These are phyloP conservation scores for Pichia nakasei DNA, from an alignment of 805 yeast species.

Conservation along the genomic window DNA sequence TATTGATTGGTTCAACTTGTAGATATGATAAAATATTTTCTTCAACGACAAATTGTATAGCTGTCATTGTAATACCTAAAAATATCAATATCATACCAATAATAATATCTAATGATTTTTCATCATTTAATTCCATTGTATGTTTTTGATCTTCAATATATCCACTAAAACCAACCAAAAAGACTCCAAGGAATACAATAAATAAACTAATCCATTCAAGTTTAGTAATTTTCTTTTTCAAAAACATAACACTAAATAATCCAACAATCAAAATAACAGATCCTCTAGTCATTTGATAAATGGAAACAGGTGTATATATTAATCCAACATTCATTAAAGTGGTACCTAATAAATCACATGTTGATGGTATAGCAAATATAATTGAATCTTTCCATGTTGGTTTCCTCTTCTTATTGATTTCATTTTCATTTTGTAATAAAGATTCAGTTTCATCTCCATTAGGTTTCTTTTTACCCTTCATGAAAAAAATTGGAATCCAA, in stretches of 20 bases:
- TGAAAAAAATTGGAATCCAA: slow-evolving; percentile 26
- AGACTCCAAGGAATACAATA: slow-evolving; percentile 62
- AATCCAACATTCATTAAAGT: slow-evolving; percentile 72
- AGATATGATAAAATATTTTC: slow-evolving; percentile 52
- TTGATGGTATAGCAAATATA: slow-evolving; percentile 50
- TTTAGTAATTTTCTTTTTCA: slow-evolving; percentile 44
- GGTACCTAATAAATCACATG: slow-evolving; percentile 65
- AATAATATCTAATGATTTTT: slow-evolving; percentile 25
- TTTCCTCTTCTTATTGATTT: neutral
- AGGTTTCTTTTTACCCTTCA: neutral
- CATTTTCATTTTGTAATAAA: neutral
- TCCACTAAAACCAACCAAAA: slow-evolving; percentile 67
- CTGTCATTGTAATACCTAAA: slow-evolving; percentile 58
- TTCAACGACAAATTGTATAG: slow-evolving; percentile 70
- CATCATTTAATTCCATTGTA: neutral
- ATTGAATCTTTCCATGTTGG: slow-evolving; percentile 19
- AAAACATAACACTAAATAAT: slow-evolving; percentile 52
- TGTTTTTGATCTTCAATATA: slow-evolving; percentile 21
- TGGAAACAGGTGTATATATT: slow-evolving; percentile 65
- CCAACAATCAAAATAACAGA: slow-evolving; percentile 72
- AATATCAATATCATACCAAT: slow-evolving; percentile 53
- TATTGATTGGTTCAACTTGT: slow-evolving; percentile 48
- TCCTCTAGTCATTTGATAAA: slow-evolving; percentile 83
- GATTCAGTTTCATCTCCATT: neutral
- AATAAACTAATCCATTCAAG: slow-evolving; percentile 61